Percentiles rank a stretch among this genome's conserved stretches.
These are phyloP conservation scores for Umbelopsis sp. DNA, from an alignment of 192 early-diverging fungal genomes.

Conservation along the genomic window DNA sequence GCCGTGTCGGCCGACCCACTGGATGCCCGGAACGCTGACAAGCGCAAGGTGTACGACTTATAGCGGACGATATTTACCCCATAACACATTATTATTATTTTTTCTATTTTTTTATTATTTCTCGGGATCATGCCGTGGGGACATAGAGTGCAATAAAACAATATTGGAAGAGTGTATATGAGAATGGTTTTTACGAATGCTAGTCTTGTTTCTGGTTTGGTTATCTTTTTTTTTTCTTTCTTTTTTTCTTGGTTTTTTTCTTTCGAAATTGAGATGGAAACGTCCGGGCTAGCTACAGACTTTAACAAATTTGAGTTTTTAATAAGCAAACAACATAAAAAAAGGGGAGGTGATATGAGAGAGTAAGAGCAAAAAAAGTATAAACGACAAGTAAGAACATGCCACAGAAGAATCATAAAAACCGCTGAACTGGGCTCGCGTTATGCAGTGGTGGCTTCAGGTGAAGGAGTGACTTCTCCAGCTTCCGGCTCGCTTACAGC, in stretches of 20 bases:
- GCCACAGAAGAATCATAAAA: too few species aligned
- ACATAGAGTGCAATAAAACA: conserved; percentile 5
- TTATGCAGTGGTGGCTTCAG: conserved; percentile 21
- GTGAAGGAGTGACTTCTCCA: conserved; percentile 12
- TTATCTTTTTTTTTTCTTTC: too few species aligned
- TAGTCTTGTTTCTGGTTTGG: neutral
- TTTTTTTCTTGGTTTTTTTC: conserved; percentile 3
- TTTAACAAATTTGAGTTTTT: neutral
- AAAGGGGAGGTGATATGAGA: neutral
- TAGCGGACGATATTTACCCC: neutral
- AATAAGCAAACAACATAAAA: neutral
- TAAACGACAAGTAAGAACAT: neutral
- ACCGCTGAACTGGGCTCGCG: neutral
- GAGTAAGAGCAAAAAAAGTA: neutral
- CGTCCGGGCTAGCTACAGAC: neutral
- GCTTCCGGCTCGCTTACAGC: conserved; percentile 19
- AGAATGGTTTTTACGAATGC: neutral
- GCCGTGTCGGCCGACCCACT: conserved; percentile 27
- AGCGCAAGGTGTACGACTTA: conserved; percentile 23
- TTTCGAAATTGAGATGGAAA: neutral
- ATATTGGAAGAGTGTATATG: conserved; percentile 13
- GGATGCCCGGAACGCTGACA: conserved; percentile 38
- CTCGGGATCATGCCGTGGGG: neutral
- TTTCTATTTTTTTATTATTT: conserved; percentile 2
- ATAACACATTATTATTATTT: conserved; percentile 1